Conservation (phyloP, 2,329 filamentous ascomycete genomes). For the Sporothrix pseudoabietina region DNA sequence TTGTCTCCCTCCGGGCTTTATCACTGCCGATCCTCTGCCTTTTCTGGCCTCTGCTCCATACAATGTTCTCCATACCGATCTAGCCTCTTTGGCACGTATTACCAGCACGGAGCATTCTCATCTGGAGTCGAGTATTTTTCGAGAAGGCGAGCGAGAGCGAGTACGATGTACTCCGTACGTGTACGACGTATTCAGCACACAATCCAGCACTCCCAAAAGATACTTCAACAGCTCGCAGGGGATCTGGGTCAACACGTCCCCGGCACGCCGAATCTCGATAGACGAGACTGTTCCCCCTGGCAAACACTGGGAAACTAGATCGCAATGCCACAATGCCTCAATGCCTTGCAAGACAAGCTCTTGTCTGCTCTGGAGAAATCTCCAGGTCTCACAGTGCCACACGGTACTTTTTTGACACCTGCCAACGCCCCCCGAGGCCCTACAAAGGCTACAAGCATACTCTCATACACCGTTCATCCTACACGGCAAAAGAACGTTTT, state of each 20-base stretch:
- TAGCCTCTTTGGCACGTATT: slow-evolving; percentile 10
- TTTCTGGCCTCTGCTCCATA: background rate
- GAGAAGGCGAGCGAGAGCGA: background rate
- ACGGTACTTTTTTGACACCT: slow-evolving; percentile 17
- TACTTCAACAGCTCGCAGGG: background rate
- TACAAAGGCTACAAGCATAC: background rate
- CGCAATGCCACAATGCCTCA: background rate
- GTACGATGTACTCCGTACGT: too few species aligned
- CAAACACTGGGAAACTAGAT: background rate
- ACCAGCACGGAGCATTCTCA: background rate
- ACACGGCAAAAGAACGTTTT: background rate
- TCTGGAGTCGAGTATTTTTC: background rate
- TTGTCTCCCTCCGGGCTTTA: background rate
- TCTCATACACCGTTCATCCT: background rate
- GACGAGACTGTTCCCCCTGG: background rate
- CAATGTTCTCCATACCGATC: slow-evolving; percentile 11
- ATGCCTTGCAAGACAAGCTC: background rate
- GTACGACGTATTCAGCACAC: background rate
- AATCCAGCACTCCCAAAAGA: background rate
- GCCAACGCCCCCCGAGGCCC: background rate
- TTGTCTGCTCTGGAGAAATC: background rate
- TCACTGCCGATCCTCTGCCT: background rate
- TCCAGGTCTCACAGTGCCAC: background rate
- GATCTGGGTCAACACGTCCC: background rate
- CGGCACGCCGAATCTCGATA: slow-evolving; percentile 13